phyloP scores from a whole-genome alignment of 1,284 basidiomycete genomes.

The Amylostereum chailletii region DNA sequence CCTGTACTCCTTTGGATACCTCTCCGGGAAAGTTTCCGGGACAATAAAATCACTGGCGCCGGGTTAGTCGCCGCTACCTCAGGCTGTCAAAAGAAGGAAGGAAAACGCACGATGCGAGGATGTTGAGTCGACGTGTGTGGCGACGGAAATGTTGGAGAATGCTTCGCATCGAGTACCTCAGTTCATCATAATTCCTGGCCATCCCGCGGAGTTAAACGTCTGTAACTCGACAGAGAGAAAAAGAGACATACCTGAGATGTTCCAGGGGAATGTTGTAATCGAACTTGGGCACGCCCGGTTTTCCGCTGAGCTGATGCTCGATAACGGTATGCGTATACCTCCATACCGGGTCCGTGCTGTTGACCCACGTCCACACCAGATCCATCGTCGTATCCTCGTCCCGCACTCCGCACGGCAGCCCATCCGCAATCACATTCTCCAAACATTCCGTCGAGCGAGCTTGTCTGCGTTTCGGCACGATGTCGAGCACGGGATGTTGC shows the following conservation, averaged over 20 bases:
- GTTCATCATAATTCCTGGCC: conserved; percentile 20
- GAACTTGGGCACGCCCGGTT: conserved; percentile 6
- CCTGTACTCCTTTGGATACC: conserved; percentile 11
- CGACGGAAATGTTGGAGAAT: conserved; percentile 19
- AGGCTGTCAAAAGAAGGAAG: not conserved
- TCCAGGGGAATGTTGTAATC: conserved; percentile 12
- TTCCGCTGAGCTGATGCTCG: conserved; percentile 7
- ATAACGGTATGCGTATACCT: conserved; percentile 7
- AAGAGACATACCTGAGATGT: not conserved
- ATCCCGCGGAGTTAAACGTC: not conserved
- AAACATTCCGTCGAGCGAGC: not conserved
- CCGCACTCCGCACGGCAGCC: not conserved
- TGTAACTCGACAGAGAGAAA: not conserved
- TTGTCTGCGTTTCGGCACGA: not conserved
- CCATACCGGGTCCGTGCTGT: conserved; percentile 19
- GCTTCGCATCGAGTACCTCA: conserved; percentile 21
- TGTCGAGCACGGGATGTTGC: not conserved
- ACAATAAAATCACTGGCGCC: conserved; percentile 14
- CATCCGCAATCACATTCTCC: not conserved
- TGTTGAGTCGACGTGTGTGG: conserved; percentile 15
- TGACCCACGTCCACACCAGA: conserved; percentile 23
- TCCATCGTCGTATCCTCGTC: conserved; percentile 11
- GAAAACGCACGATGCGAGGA: conserved; percentile 15
- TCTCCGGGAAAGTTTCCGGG: conserved; percentile 9
- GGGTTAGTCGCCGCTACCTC: not conserved